Percentiles rank a stretch among this genome's conserved stretches.
phyloP scores from a whole-genome alignment of 164 flowering plant genomes.

The Platanus orientalis region DNA sequence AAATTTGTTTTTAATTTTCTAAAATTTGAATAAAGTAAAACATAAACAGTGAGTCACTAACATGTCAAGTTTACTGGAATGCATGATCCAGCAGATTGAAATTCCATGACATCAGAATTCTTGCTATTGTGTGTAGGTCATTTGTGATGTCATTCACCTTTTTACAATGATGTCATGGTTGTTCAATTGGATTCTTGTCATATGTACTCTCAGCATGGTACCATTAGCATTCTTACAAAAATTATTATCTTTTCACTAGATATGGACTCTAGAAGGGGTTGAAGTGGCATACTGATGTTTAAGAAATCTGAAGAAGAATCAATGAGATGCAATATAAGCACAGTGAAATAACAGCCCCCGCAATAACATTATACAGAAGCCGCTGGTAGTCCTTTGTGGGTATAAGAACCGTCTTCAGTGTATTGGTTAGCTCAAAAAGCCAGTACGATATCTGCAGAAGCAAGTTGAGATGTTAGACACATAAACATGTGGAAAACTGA shows the following conservation, averaged over 20 bases:
- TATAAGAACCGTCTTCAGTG: constrained; percentile 61
- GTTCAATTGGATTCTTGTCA: not conserved
- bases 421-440: constrained; percentile 37
- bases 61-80: too few relatives aligned
- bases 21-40: too few relatives aligned
- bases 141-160: not conserved
- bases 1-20: too few relatives aligned
- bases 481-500: not conserved
- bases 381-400: constrained; percentile 70
- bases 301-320: constrained; percentile 70
- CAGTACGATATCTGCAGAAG: constrained; percentile 2
- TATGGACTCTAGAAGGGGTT: not conserved
- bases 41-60: too few relatives aligned
- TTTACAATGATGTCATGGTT: not conserved
- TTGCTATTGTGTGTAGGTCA: not conserved
- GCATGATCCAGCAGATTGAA: not conserved
- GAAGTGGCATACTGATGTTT: constrained; percentile 33
- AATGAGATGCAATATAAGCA: constrained; percentile 56
- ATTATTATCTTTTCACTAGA: too few relatives aligned
- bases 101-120: not conserved
- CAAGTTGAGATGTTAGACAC: not conserved
- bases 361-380: constrained; percentile 55
- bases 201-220: not conserved
- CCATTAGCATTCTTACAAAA: not conserved
- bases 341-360: constrained; percentile 54